Evolutionary conservation across 306 rosid genomes (phyloP).

Genomic region (Fragaria iinumae): DNA sequence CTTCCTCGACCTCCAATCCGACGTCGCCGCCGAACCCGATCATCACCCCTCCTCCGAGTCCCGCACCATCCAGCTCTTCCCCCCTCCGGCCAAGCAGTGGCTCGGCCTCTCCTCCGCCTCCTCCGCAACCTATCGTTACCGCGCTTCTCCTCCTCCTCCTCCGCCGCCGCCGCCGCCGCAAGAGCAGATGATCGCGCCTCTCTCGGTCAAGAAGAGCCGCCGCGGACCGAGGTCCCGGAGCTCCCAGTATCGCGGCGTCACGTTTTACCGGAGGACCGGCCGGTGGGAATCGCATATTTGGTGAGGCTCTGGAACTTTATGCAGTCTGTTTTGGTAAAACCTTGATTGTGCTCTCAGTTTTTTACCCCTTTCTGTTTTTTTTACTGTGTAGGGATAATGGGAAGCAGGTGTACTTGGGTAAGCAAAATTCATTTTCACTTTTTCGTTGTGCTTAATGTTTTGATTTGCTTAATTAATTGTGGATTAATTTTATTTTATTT

Average conservation of each 20-base stretch:
- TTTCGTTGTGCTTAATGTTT: not conserved
- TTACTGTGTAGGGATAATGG: constrained; percentile 76
- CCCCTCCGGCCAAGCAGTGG: constrained; percentile 43
- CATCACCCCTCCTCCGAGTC: too few relatives aligned
- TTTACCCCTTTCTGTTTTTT: not conserved
- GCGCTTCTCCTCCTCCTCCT: not conserved
- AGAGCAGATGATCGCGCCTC: constrained; percentile 37
- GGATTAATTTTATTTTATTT: constrained; percentile 10
- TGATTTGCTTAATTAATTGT: not conserved
- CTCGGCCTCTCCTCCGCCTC: constrained; percentile 19
- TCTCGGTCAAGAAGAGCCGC: constrained; percentile 67
- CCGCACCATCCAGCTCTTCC: constrained; percentile 72
- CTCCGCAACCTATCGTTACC: not conserved
- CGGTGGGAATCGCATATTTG: constrained; percentile 98
- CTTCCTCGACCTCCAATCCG: constrained; percentile 42
- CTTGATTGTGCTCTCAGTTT: constrained; percentile 1
- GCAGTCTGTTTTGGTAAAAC: not conserved
- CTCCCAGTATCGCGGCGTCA: constrained; percentile 95
- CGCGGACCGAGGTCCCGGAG: constrained; percentile 90
- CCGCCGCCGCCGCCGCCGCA: constrained; percentile 16
- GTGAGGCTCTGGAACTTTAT: constrained; percentile 31
- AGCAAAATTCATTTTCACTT: constrained; percentile 8
- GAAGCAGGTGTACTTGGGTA: constrained; percentile 94
- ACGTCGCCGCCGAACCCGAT: constrained; percentile 7
- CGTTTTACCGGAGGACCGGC: constrained; percentile 88